Percentiles rank a stretch among this genome's conserved stretches.
Evolutionary conservation across 306 rosid genomes (phyloP).

Genomic region (Quercus ilex): DNA sequence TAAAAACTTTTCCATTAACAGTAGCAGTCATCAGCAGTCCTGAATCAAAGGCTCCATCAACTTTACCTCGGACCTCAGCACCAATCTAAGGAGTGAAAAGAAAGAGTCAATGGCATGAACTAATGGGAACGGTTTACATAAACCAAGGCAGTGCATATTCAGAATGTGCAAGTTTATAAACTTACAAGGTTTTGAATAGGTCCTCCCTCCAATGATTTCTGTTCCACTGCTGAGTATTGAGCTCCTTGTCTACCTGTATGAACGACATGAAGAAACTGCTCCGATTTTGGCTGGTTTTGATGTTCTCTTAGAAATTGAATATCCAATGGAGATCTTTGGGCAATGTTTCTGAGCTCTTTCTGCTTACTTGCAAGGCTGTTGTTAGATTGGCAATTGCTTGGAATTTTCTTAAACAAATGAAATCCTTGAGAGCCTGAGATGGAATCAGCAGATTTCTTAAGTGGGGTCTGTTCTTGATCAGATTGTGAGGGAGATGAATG

Average conservation of each 20-base stretch:
- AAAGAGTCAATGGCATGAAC: not conserved
- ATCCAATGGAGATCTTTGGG: conserved; percentile 39
- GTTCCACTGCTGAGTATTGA: conserved; percentile 25
- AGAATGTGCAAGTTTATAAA: not conserved
- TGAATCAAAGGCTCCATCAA: conserved; percentile 85
- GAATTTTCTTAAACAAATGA: conserved; percentile 45
- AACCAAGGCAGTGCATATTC: not conserved
- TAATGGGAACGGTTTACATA: not conserved
- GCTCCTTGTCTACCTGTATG: conserved; percentile 29
- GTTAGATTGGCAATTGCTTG: conserved; percentile 32
- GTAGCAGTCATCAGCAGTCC: conserved; percentile 81
- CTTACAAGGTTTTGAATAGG: conserved; percentile 43
- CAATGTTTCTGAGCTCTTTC: conserved; percentile 19
- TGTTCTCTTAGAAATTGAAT: conserved; percentile 33
- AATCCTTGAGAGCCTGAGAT: conserved; percentile 45
- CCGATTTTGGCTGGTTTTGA: conserved; percentile 42
- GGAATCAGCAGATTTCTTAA: conserved; percentile 38
- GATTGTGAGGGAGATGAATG: conserved; percentile 84
- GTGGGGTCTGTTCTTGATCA: conserved; percentile 75
- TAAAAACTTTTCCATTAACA: conserved; percentile 62
- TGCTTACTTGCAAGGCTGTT: conserved; percentile 22
- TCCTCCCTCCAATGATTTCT: conserved; percentile 26
- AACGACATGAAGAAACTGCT: conserved; percentile 26
- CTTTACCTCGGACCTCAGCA: conserved; percentile 79
- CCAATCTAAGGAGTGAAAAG: conserved; percentile 58